Evolutionary conservation across 305 asterid genomes (phyloP), one percentile per base, ranked within the genome.

Genomic region (Nicotiana rustica): DNA sequence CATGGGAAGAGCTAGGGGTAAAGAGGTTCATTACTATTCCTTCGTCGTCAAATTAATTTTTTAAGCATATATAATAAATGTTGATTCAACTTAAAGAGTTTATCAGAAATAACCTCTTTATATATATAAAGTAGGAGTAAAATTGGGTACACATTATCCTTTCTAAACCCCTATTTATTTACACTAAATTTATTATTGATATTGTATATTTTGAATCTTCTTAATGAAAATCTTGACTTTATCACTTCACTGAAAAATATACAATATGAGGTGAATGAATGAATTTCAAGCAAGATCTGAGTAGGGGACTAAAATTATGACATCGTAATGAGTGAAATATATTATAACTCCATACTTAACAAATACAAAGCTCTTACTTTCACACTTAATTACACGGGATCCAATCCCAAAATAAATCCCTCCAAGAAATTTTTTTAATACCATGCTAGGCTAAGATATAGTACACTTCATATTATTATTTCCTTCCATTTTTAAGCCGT

Each of bases 341-440:
- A 76, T 12, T 33, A 29, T 59, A n/a, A 36, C 21, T 79, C 52
- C 52, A 44, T 44, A 44, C 13, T 61, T 38, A 79, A 41, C 36
- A 79, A 79, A 79, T 62, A 60, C 21, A 36, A 78, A 79, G 82
- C 82, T 79, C 82, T 79, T 79, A 79, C 82, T 79, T 79, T 79
- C 82, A 79, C 18, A 62, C 44, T 47, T 71, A 21, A 71, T 61
- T 79, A 61, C 75, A 79, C 82, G 29, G 25, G 82, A 79, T 79
- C 82, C 82, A 79, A 79, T 79, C 61, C 82, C 64, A 25, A 75
- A 75, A 79, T 78, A 41, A 14, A 18, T 7, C 18, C 25, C 36
- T 8, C 78, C 61, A 71, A 71, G 38, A 67, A 35, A 1, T 36
- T 15, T 69, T 38, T 25, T 69, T 68, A 68, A 55, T 55, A 13